Evolutionary conservation across 106 monocot genomes (phyloP), one percentile per base, ranked within the genome.

Genomic region (Xerophyta viscosa): DNA sequence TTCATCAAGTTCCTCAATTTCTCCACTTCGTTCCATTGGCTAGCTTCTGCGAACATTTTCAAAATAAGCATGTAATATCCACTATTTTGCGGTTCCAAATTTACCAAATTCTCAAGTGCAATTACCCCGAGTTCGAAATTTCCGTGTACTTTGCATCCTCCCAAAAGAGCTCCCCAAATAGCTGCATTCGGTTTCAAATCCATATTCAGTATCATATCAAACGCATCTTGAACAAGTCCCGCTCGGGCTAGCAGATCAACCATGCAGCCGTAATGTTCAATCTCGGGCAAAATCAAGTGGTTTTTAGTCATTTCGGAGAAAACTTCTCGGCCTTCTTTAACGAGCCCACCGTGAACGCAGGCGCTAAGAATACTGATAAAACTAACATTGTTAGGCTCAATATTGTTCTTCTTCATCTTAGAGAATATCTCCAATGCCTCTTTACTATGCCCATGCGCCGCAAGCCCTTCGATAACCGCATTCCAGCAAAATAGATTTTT

Each of bases 401-500:
- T 54, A 0, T 45, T 12, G 20, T 65, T 61, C 58, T 29, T 55
- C 12, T 62, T 54, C 87, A 82, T 71, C 57, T 58, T 61, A 8
- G 29, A 2, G 33, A 82, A 72, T 52, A 82, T 65, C 10, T 55
- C 26, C 5, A 87, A 15, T 29, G 75, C 87, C 3, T 74, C 65
- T 10, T 25, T 48, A 8, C 64, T 70, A 2, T 26, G 48, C 5
- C 87, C 87, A 33, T 87, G 81, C 37, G 75, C 31, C 9, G 68
- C 87, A 4, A 82, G 49, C 9, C 78, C 87, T 13, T 82, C 75
- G 2, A 87, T 82, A 2, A 68, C 59, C 0, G 82, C 77, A 22
- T 87, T 87, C 87, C 87, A 87, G 31, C 81, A 82, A 55, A 75
- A 87, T 27, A 82, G 47, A 50, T 87, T 82, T 56, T 52, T 65